Evolutionary conservation across 2,329 filamentous ascomycete species (phyloP), one percentile per base, ranked within the genome.

Genomic region (Fusarium xyrophilum): DNA sequence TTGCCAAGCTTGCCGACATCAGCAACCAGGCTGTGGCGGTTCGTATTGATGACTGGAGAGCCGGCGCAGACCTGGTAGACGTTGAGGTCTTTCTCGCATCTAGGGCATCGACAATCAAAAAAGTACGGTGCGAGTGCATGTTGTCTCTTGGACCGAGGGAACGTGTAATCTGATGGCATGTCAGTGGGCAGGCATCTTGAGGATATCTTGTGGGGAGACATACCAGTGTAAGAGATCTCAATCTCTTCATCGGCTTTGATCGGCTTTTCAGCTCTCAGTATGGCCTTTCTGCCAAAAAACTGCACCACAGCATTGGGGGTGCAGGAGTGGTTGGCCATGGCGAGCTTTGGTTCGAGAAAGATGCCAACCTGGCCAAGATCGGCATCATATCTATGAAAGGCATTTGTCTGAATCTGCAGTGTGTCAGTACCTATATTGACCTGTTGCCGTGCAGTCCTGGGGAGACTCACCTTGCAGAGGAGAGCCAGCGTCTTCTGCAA

Each of bases 271-370:
- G 87, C 85, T 38, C 83, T 80, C 17, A 90, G 75, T 5, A 84
- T 76, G 6, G 86, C 83, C 7, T 76, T 80, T 9, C 86, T 81
- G 7, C 84, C 84, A 39, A 82, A 69, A 54, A 89, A 89, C 43
- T 84, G 81, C 19, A 90, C 84, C 48, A 83, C 79, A 3, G 87
- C 86, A 67, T 88, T 89, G 6, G 88, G 88, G 5, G 83, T 74
- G 66, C 88, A 90, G 0, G 86, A 87, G 73, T 90, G 88, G 66
- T 90, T 90, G 25, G 82, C 82, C 83, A 89, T 87, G 60, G 86
- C 84, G 42, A 88, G 78, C 6, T 76, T 81, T 2, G 85, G 80
- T 65, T 88, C 84, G 38, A 89, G 77, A 64, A 86, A 89, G 32
- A 88, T 79, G 27, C 86, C 87, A 2, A 83, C 79, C 56, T 84